These are phyloP conservation scores for Podospora pseudoanserina DNA, from an alignment of 495 filamentous ascomycete genomes.

Conservation along the genomic window DNA sequence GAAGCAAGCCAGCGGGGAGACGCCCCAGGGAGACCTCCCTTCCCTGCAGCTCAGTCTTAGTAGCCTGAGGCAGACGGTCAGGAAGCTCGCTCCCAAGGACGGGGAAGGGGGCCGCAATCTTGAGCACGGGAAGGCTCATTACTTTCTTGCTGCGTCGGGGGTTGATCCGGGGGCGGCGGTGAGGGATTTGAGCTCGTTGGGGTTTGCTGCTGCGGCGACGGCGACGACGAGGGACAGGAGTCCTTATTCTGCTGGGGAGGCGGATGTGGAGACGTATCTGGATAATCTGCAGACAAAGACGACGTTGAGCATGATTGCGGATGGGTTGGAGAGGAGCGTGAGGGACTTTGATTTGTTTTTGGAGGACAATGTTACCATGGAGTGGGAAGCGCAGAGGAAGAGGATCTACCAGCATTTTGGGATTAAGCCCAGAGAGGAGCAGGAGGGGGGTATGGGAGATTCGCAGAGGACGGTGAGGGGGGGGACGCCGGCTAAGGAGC, in stretches of 20 bases:
- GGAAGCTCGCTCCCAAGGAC: conserved; percentile 61
- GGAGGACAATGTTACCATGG: conserved; percentile 88
- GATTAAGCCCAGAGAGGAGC: conserved; percentile 61
- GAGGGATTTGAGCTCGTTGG: conserved; percentile 65
- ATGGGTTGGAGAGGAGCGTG: conserved; percentile 79
- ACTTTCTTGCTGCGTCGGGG: conserved; percentile 85
- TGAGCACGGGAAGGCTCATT: conserved; percentile 68
- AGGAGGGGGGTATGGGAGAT: conserved; percentile 27
- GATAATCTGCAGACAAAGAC: conserved; percentile 82
- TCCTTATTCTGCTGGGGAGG: conserved; percentile 46
- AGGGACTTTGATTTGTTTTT: conserved; percentile 88
- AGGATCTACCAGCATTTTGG: conserved; percentile 96
- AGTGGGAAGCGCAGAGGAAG: conserved; percentile 91
- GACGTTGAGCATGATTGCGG: conserved; percentile 82
- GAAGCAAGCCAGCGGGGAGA: conserved; percentile 55
- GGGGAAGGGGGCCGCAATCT: conserved; percentile 42
- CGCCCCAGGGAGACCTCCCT: conserved; percentile 55
- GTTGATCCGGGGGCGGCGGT: conserved; percentile 73
- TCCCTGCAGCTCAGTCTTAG: conserved; percentile 78
- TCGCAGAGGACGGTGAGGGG: conserved; percentile 42
- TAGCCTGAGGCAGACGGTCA: conserved; percentile 80
- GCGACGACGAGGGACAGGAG: background rate
- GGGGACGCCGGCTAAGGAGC: conserved; percentile 44
- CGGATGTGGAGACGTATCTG: conserved; percentile 79
- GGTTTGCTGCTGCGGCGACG: conserved; percentile 29